phyloP scores from a whole-genome alignment of 805 yeast genomes.

The Teunomyces kruisii region DNA sequence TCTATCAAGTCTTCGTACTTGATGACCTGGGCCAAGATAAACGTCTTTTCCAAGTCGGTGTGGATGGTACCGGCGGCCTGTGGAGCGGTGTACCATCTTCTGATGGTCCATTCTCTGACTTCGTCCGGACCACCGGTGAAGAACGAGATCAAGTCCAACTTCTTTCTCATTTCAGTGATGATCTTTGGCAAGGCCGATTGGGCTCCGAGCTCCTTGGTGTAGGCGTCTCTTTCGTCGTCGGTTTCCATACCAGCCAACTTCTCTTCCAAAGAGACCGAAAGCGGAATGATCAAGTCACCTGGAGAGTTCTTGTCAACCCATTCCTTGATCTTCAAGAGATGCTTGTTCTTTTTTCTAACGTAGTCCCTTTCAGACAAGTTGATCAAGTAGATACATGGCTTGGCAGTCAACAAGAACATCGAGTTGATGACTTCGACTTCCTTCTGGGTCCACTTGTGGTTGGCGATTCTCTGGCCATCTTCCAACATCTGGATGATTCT shows the following conservation, averaged over 20 bases:
- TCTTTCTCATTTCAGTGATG: slow-evolving; percentile 81
- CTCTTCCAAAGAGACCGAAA: slow-evolving; percentile 90
- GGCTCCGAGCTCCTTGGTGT: slow-evolving; percentile 72
- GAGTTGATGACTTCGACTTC: slow-evolving; percentile 89
- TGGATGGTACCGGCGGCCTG: slow-evolving; percentile 98
- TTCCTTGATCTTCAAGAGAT: slow-evolving; percentile 73
- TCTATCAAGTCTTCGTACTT: slow-evolving; percentile 79
- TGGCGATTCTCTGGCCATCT: slow-evolving; percentile 85
- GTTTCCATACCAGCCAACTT: slow-evolving; percentile 83
- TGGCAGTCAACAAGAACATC: slow-evolving; percentile 88
- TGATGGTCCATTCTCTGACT: slow-evolving; percentile 97
- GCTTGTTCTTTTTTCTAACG: slow-evolving; percentile 85
- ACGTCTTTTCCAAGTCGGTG: slow-evolving; percentile 91
- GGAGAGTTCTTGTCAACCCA: slow-evolving; percentile 91
- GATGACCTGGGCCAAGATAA: slow-evolving; percentile 90
- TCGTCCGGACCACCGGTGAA: slow-evolving; percentile 96
- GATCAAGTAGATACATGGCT: slow-evolving; percentile 89
- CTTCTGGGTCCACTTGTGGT: slow-evolving; percentile 82
- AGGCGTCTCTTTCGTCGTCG: slow-evolving; percentile 76
- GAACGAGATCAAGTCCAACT: slow-evolving; percentile 84
- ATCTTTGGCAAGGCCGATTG: slow-evolving; percentile 83
- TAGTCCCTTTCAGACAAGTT: slow-evolving; percentile 89
- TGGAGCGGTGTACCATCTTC: slow-evolving; percentile 93
- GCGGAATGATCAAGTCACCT: slow-evolving; percentile 84
- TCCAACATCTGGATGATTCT: slow-evolving; percentile 74